Evolutionary conservation across 2,329 filamentous ascomycete genomes (phyloP).

Genomic region (Aspergillus felis): DNA sequence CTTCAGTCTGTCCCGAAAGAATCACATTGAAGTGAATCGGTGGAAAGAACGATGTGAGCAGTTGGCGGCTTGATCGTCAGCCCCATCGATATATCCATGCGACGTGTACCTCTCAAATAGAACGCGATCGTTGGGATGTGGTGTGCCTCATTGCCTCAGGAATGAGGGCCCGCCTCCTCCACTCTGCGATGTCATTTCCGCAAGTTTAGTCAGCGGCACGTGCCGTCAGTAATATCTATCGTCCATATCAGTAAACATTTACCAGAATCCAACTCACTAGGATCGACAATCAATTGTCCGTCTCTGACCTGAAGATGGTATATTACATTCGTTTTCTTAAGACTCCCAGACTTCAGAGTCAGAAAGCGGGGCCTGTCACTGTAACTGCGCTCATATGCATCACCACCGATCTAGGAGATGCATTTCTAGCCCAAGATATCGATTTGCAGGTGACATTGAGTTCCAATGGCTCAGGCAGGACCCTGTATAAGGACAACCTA

Average conservation of each 20-base stretch:
- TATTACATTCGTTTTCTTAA: constrained; percentile 68
- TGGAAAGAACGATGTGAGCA: background rate
- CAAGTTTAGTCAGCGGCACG: constrained; percentile 24
- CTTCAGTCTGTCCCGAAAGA: constrained; percentile 10
- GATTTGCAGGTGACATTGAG: constrained; percentile 26
- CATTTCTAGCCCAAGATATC: constrained; percentile 50
- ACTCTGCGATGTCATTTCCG: constrained; percentile 22
- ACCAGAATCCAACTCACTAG: background rate
- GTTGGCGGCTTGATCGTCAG: background rate
- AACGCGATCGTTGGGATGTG: background rate
- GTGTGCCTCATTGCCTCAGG: constrained; percentile 11
- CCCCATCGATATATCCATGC: background rate
- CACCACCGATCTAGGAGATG: constrained; percentile 66
- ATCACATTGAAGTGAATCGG: constrained; percentile 9
- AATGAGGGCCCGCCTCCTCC: constrained; percentile 6
- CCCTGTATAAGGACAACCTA: constrained; percentile 20
- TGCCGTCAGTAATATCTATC: constrained; percentile 9
- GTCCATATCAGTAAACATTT: background rate
- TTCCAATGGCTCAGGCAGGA: constrained; percentile 12
- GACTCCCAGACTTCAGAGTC: constrained; percentile 48
- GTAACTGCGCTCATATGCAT: constrained; percentile 58
- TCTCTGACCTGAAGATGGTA: constrained; percentile 39
- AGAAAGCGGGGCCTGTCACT: constrained; percentile 38
- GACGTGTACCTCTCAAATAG: background rate
- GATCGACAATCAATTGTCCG: background rate